A percentile compares a stretch with the other conserved stretches of the same genome.
Evolutionary conservation across 805 yeast species (phyloP).

Genomic region (Yamadazyma olivae): DNA sequence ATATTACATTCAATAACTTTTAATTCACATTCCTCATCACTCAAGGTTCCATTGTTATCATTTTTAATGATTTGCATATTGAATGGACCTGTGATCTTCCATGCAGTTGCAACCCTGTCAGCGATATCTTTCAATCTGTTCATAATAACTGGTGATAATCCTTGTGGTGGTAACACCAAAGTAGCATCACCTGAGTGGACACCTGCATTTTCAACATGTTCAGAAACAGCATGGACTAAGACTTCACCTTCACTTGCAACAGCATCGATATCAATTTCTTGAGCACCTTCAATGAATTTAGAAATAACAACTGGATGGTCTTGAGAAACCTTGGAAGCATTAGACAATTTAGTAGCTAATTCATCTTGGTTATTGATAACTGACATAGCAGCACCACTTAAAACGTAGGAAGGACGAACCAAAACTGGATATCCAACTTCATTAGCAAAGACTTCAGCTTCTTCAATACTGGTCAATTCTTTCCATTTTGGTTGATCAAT

Average conservation of each 20-base stretch:
- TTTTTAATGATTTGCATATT: constrained; percentile 93
- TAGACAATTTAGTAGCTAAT: constrained; percentile 74
- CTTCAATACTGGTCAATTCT: constrained; percentile 82
- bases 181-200: constrained; percentile 99
- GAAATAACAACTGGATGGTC: constrained; percentile 98
- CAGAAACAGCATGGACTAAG: constrained; percentile 96
- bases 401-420: constrained; percentile 95
- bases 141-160: constrained; percentile 66
- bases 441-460: constrained; percentile 81
- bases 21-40: constrained; percentile 37
- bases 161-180: constrained; percentile 94
- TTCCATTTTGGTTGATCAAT: constrained; percentile 98
- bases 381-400: constrained; percentile 98
- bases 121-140: constrained; percentile 81
- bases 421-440: constrained; percentile 92
- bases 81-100: constrained; percentile 95
- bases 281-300: constrained; percentile 93
- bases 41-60: constrained; percentile 55
- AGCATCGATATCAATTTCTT: constrained; percentile 98
- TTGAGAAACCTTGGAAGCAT: constrained; percentile 89
- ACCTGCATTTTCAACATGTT: constrained; percentile 99
- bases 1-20: constrained; percentile 98
- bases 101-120: constrained; percentile 91
- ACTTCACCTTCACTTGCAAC: constrained; percentile 94
- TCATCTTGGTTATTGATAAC: constrained; percentile 80